Percentiles rank a stretch among this genome's conserved stretches.
phyloP scores from a whole-genome alignment of 129 eudicot species.

The Chrysanthemum seticuspe region DNA sequence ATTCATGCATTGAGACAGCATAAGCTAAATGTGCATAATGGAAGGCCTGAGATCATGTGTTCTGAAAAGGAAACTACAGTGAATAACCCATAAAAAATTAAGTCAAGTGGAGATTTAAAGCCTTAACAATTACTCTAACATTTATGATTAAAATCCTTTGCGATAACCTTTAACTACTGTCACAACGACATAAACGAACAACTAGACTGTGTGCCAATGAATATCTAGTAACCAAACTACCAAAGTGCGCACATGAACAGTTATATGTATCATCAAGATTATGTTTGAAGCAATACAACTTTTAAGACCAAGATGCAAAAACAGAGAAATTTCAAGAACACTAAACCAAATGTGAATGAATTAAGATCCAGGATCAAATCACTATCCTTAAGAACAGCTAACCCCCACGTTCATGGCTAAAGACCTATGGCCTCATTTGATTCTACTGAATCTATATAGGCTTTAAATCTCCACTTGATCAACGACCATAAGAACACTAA shows the following conservation, averaged over 20 bases:
- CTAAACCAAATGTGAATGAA: too few relatives aligned
- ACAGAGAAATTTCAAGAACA: too few relatives aligned
- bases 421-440: too few relatives aligned
- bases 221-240: constrained; percentile 7
- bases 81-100: background rate
- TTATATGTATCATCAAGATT: too few relatives aligned
- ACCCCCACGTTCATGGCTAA: too few relatives aligned
- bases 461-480: too few relatives aligned
- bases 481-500: too few relatives aligned
- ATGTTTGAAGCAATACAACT: too few relatives aligned
- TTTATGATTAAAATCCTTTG: background rate
- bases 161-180: background rate
- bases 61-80: background rate
- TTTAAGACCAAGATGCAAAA: too few relatives aligned
- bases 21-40: background rate
- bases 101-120: background rate
- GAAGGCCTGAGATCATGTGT: background rate
- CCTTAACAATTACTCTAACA: background rate
- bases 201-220: background rate
- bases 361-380: too few relatives aligned
- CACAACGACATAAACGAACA: background rate
- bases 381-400: too few relatives aligned
- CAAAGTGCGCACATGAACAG: constrained; percentile 19
- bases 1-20: background rate
- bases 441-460: too few relatives aligned